These are phyloP conservation scores for Hypoxylon subgilvum DNA, from an alignment of 495 filamentous ascomycete species.

Conservation along the genomic window DNA sequence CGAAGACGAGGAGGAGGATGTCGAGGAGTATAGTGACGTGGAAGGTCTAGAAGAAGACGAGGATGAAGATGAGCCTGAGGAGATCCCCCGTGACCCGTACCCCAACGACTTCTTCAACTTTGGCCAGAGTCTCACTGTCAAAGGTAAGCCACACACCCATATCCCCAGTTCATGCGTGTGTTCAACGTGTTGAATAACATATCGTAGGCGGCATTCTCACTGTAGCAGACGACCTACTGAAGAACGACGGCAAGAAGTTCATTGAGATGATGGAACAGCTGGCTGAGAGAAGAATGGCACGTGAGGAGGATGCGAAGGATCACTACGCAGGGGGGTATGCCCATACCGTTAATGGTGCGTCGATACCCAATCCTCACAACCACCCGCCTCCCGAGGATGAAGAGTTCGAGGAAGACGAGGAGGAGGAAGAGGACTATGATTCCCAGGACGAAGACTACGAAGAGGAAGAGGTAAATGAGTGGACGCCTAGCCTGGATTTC, in stretches of 20 bases:
- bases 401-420: conserved; percentile 78
- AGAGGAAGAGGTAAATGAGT: conserved; percentile 77
- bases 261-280: conserved; percentile 99
- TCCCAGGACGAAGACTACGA: conserved; percentile 88
- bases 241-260: conserved; percentile 99
- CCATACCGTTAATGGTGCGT: conserved; percentile 52
- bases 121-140: conserved; percentile 93
- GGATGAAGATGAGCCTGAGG: conserved; percentile 64
- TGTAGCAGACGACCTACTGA: conserved; percentile 95
- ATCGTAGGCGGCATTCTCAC: conserved; percentile 91
- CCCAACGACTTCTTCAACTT: conserved; percentile 91
- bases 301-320: conserved; percentile 88
- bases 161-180: conserved; percentile 38
- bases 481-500: neutral
- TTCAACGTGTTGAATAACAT: conserved; percentile 42
- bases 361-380: conserved; percentile 50
- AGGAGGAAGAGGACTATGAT: conserved; percentile 87
- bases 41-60: conserved; percentile 70
- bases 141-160: conserved; percentile 68
- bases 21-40: conserved; percentile 59
- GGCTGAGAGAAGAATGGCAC: conserved; percentile 94
- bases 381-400: conserved; percentile 68
- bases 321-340: conserved; percentile 68
- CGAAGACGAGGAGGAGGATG: conserved; percentile 70
- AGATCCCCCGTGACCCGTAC: conserved; percentile 68